Percentiles rank a stretch among this genome's conserved stretches.
Evolutionary conservation across 495 filamentous ascomycete genomes (phyloP).

Genomic region (Copromyces sp.): DNA sequence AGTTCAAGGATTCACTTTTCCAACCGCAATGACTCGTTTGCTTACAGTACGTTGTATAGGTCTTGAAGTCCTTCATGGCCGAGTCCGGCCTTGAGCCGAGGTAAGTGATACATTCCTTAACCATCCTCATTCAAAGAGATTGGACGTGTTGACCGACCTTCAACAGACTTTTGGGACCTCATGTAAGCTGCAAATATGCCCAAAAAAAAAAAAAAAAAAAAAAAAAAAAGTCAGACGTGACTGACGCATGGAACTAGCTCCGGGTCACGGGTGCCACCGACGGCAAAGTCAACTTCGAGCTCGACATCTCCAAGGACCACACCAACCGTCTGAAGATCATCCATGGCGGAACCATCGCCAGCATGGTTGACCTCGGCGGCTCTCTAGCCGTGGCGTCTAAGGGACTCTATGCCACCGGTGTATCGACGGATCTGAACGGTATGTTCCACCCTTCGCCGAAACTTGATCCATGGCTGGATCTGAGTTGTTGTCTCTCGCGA

Average conservation of each 20-base stretch:
- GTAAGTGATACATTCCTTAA: conserved; percentile 44
- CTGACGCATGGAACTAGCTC: conserved; percentile 39
- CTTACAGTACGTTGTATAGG: conserved; percentile 33
- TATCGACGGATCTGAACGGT: conserved; percentile 89
- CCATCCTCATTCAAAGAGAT: too few relatives aligned
- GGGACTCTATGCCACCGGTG: conserved; percentile 79
- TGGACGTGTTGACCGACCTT: conserved; percentile 1
- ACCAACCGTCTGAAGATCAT: conserved; percentile 86
- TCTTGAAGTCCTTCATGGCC: conserved; percentile 71
- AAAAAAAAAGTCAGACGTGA: too few relatives aligned
- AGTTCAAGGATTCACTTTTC: conserved; percentile 1
- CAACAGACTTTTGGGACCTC: conserved; percentile 30
- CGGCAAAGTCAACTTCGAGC: conserved; percentile 76
- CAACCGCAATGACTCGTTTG: background rate
- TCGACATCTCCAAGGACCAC: conserved; percentile 78
- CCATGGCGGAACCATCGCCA: conserved; percentile 91
- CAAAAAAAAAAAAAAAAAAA: background rate
- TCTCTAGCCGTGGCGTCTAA: conserved; percentile 87
- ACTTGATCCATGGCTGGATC: background rate
- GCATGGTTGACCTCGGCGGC: conserved; percentile 91
- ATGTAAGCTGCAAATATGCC: conserved; percentile 21
- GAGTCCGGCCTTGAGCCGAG: conserved; percentile 81
- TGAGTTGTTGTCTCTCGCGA: background rate
- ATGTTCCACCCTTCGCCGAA: conserved; percentile 11
- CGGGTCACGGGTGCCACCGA: conserved; percentile 64